Evolutionary conservation across 78 protist genomes (phyloP).

Genomic region (Creolimax fragrantissima): DNA sequence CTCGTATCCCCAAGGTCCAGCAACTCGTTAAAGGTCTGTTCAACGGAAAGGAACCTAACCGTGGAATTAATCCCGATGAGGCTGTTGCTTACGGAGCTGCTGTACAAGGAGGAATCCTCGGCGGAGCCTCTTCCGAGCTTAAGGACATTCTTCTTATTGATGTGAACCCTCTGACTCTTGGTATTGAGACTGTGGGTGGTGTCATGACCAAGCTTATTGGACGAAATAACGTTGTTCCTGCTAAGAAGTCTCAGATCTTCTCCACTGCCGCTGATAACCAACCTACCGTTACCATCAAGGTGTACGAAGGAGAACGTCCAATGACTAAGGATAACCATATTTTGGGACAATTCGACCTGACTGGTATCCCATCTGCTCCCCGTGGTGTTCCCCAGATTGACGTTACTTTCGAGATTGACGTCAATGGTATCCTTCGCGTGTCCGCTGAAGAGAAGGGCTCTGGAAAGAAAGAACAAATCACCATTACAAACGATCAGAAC

Average conservation of each 20-base stretch:
- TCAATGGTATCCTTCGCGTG: conserved; percentile 87
- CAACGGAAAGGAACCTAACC: conserved; percentile 94
- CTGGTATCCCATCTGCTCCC: conserved; percentile 85
- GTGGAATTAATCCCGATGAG: conserved; percentile 98
- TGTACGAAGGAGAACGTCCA: conserved; percentile 96
- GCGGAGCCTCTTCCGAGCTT: conserved; percentile 36
- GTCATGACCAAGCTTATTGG: conserved; percentile 90
- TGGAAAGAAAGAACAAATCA: conserved; percentile 74
- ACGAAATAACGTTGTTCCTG: conserved; percentile 86
- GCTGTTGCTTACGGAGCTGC: conserved; percentile 99
- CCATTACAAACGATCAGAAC: conserved; percentile 89
- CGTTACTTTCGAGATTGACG: conserved; percentile 88
- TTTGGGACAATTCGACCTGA: conserved; percentile 84
- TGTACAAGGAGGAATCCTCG: conserved; percentile 96
- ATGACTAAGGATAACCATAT: conserved; percentile 85
- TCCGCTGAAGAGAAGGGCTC: conserved; percentile 87
- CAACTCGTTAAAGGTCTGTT: conserved; percentile 88
- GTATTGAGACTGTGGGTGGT: conserved; percentile 96
- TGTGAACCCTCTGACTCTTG: conserved; percentile 88
- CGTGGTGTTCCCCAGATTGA: conserved; percentile 93
- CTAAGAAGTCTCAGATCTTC: conserved; percentile 91
- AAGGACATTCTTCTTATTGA: conserved; percentile 75
- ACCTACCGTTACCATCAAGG: conserved; percentile 82
- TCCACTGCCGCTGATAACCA: conserved; percentile 92
- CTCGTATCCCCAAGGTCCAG: conserved; percentile 97